A percentile compares a stretch with the other conserved stretches of the same genome.
These are phyloP conservation scores for Linnemannia schmuckeri DNA, from an alignment of 192 early-diverging fungal genomes.

Conservation along the genomic window DNA sequence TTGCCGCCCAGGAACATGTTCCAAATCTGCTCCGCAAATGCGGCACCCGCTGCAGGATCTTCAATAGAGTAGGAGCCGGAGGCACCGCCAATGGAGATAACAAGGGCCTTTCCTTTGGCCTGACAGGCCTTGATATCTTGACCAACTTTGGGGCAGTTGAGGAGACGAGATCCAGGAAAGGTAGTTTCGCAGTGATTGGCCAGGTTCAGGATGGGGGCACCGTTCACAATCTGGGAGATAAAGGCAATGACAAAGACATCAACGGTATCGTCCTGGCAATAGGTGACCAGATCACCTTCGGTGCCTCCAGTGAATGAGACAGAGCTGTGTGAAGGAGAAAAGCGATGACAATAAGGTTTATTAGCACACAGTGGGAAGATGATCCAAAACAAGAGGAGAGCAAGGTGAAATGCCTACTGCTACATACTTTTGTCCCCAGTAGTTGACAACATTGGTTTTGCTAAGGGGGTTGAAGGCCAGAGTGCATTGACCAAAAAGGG, in stretches of 20 bases:
- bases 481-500: slow-evolving; percentile 43
- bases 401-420: no score
- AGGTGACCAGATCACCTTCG: slow-evolving; percentile 43
- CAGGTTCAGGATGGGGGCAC: slow-evolving; percentile 68
- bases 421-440: slow-evolving; percentile 51
- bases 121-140: slow-evolving; percentile 78
- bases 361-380: no score
- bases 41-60: slow-evolving; percentile 26
- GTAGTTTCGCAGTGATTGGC: slow-evolving; percentile 65
- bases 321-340: slow-evolving; percentile 9
- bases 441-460: slow-evolving; percentile 45
- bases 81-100: slow-evolving; percentile 76
- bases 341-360: not conserved
- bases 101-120: slow-evolving; percentile 68
- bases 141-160: slow-evolving; percentile 69
- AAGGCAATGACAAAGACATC: slow-evolving; percentile 73
- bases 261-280: slow-evolving; percentile 71
- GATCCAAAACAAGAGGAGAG: not conserved
- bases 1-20: slow-evolving; percentile 72
- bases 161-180: slow-evolving; percentile 67
- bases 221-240: slow-evolving; percentile 64
- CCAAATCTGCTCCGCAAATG: slow-evolving; percentile 65
- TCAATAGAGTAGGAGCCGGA: slow-evolving; percentile 52
- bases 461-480: slow-evolving; percentile 24
- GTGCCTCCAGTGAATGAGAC: slow-evolving; percentile 12